A percentile compares a stretch with the other conserved stretches of the same genome.
Conservation (phyloP, 768 basidiomycete species). For the Kwoniella bestiolae region DNA sequence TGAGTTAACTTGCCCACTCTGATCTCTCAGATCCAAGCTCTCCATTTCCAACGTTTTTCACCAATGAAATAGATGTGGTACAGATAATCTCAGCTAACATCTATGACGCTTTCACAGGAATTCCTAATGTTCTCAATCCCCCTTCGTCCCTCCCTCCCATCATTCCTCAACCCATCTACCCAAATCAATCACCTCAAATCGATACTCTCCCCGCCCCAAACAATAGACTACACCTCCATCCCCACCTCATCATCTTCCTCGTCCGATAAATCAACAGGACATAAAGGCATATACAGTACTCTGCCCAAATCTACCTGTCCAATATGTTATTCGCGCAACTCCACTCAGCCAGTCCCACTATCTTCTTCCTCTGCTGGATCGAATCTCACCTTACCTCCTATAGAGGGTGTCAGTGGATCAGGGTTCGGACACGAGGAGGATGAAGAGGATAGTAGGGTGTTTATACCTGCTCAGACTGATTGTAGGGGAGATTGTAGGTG, state of each 20-base stretch:
- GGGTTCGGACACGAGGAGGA: slow-evolving; percentile 55
- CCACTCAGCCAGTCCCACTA: slow-evolving; percentile 63
- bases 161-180: slow-evolving; percentile 24
- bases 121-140: slow-evolving; percentile 92
- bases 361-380: slow-evolving; percentile 30
- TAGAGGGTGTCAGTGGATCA: slow-evolving; percentile 17
- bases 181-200: slow-evolving; percentile 28
- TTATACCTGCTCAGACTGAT: slow-evolving; percentile 64
- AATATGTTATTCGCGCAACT: slow-evolving; percentile 65
- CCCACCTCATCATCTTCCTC: slow-evolving; percentile 14
- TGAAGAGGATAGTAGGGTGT: slow-evolving; percentile 78
- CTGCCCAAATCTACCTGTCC: slow-evolving; percentile 80
- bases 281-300: slow-evolving; percentile 66
- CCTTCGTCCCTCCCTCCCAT: slow-evolving; percentile 67
- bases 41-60: background rate
- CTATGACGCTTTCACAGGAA: slow-evolving; percentile 74
- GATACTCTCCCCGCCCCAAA: slow-evolving; percentile 20
- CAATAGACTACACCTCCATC: slow-evolving; percentile 30
- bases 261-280: background rate
- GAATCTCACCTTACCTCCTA: slow-evolving; percentile 28
- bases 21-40: background rate
- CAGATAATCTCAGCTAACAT: too few relatives aligned
- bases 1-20: slow-evolving; percentile 59
- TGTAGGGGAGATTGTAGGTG: slow-evolving; percentile 79
- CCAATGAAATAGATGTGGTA: too few relatives aligned